Conservation (phyloP, 148 eudicot species). For the Heliamphora exappendiculata region DNA sequence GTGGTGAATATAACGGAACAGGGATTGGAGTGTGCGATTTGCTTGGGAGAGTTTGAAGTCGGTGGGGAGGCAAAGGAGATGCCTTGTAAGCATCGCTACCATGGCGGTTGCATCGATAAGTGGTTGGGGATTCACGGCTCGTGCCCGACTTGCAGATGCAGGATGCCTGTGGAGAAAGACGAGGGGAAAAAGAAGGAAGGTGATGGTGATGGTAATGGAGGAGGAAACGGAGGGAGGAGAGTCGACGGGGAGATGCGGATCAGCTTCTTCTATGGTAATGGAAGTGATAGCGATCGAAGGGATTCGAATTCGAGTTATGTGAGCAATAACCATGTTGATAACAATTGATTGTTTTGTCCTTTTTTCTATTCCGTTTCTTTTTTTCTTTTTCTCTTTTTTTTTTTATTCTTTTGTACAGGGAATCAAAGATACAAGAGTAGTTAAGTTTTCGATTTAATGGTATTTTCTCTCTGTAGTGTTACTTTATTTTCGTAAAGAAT, state of each 20-base stretch:
- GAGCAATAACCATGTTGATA: too few relatives aligned
- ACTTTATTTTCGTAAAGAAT: too few relatives aligned
- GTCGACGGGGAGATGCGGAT: slow-evolving; percentile 6
- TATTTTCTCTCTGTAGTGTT: too few relatives aligned
- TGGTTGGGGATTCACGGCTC: slow-evolving; percentile 37
- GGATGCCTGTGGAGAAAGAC: slow-evolving; percentile 27
- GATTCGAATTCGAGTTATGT: background rate
- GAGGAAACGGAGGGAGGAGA: slow-evolving; percentile 4
- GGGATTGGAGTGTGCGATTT: slow-evolving; percentile 33
- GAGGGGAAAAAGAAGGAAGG: background rate
- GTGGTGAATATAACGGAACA: slow-evolving; percentile 9
- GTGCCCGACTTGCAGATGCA: slow-evolving; percentile 38
- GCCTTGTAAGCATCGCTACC: slow-evolving; percentile 38
- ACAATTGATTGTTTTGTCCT: too few relatives aligned
- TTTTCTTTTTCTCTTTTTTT: too few relatives aligned
- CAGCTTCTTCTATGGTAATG: slow-evolving; percentile 3
- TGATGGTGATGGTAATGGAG: background rate
- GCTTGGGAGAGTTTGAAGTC: slow-evolving; percentile 26
- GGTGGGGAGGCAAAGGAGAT: slow-evolving; percentile 32
- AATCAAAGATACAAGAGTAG: too few relatives aligned
- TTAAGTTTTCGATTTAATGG: too few relatives aligned
- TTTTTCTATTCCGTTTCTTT: too few relatives aligned
- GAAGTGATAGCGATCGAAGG: background rate
- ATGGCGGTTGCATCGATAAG: slow-evolving; percentile 26
- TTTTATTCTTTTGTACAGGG: too few relatives aligned